Percentiles rank a stretch among this genome's conserved stretches.
Evolutionary conservation across 208 protist genomes (phyloP).

Genomic region (Leptomonas pyrrhocoris): DNA sequence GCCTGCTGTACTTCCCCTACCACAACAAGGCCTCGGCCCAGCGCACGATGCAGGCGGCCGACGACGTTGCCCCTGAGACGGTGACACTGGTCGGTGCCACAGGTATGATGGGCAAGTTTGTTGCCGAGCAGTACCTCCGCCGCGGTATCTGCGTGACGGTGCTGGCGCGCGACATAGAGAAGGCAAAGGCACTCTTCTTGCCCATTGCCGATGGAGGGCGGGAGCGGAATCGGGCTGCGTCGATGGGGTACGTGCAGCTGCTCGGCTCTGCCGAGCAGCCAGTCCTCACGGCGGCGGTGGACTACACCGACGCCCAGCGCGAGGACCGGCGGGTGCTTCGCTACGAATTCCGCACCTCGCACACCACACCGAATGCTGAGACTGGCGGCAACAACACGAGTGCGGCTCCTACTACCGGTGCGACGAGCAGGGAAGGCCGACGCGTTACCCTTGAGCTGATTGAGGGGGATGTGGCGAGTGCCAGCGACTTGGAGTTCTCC

Average conservation of each 20-base stretch:
- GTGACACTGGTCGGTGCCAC: constrained; percentile 63
- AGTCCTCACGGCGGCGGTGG: constrained; percentile 19
- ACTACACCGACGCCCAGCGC: constrained; percentile 28
- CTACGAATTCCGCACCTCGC: constrained; percentile 32
- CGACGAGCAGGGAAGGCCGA: background rate
- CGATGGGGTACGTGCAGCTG: constrained; percentile 38
- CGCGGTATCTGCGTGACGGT: constrained; percentile 71
- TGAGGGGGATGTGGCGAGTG: constrained; percentile 44
- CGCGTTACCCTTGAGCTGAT: constrained; percentile 51
- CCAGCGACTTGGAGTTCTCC: constrained; percentile 52
- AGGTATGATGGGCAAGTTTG: constrained; percentile 56
- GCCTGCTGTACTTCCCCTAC: constrained; percentile 49
- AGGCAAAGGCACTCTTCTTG: constrained; percentile 50
- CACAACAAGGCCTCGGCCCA: constrained; percentile 32
- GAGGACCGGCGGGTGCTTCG: constrained; percentile 35
- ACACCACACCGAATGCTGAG: background rate
- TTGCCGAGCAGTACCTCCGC: constrained; percentile 71
- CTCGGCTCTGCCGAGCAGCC: constrained; percentile 11
- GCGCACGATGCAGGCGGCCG: constrained; percentile 1
- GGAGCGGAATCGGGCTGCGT: constrained; percentile 22
- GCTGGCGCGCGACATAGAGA: constrained; percentile 45
- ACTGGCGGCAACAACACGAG: background rate
- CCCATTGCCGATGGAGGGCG: constrained; percentile 49
- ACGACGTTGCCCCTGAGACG: constrained; percentile 11
- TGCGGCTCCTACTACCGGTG: background rate